A percentile compares a stretch with the other conserved stretches of the same genome.
Evolutionary conservation across 345 rosid genomes (phyloP).

Genomic region (Boechera retrofracta): DNA sequence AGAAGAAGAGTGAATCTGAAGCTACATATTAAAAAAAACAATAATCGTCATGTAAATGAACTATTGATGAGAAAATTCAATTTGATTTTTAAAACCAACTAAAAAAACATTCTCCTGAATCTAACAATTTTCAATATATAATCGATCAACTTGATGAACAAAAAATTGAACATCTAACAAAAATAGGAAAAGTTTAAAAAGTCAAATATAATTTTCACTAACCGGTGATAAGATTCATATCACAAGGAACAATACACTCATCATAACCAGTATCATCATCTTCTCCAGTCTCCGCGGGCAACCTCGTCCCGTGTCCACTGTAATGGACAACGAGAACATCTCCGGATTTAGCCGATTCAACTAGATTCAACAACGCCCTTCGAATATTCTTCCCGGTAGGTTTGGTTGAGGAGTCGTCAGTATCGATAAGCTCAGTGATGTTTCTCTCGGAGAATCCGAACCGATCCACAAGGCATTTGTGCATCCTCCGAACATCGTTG

Average conservation of each 20-base stretch:
- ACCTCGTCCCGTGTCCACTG: conserved; percentile 98
- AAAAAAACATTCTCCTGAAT: too few species aligned
- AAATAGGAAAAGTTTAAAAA: background rate
- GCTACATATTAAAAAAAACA: too few species aligned
- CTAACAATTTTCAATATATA: too few species aligned
- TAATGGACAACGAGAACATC: conserved; percentile 82
- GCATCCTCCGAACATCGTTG: conserved; percentile 78
- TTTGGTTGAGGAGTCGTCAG: conserved; percentile 60
- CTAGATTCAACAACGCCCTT: conserved; percentile 56
- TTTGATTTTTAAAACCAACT: too few species aligned
- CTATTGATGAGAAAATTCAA: too few species aligned
- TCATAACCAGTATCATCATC: conserved; percentile 95
- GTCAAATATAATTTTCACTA: background rate
- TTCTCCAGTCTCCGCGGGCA: conserved; percentile 96
- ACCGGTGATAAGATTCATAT: conserved; percentile 97
- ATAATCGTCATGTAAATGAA: too few species aligned
- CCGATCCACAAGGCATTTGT: conserved; percentile 63
- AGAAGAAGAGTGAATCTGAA: background rate
- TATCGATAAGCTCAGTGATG: conserved; percentile 72
- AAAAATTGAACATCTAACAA: too few species aligned
- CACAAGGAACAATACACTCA: conserved; percentile 94
- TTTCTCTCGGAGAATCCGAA: conserved; percentile 70
- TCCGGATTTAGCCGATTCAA: conserved; percentile 62
- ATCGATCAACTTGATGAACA: too few species aligned
- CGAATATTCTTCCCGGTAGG: conserved; percentile 89